Percentiles rank a stretch among this genome's conserved stretches.
These are phyloP conservation scores for Penicillium sp. DNA, from an alignment of 2,329 filamentous ascomycete genomes.

Conservation along the genomic window DNA sequence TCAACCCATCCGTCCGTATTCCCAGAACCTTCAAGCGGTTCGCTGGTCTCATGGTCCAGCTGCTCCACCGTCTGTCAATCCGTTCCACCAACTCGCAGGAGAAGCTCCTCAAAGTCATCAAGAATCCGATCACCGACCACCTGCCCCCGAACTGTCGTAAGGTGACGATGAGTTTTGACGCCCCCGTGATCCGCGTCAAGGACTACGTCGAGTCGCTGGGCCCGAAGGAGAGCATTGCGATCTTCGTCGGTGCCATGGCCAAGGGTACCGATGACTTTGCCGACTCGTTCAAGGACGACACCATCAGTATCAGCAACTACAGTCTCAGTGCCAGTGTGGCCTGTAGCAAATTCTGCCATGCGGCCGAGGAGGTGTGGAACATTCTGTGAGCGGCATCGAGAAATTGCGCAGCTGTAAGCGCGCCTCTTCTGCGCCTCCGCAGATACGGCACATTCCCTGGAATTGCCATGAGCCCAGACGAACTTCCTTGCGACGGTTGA, in stretches of 20 bases:
- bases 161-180: conserved; percentile 92
- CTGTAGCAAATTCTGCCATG: conserved; percentile 99
- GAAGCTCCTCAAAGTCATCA: conserved; percentile 94
- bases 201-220: conserved; percentile 80
- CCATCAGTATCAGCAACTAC: conserved; percentile 97
- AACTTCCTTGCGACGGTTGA: conserved; percentile 16
- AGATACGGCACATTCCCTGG: conserved; percentile 1
- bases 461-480: conserved; percentile 14
- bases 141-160: conserved; percentile 96
- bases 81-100: conserved; percentile 95
- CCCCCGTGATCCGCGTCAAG: conserved; percentile 75
- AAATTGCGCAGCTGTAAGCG: conserved; percentile 12
- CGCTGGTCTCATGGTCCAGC: conserved; percentile 95
- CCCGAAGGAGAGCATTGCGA: conserved; percentile 86
- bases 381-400: conserved; percentile 60
- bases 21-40: conserved; percentile 98
- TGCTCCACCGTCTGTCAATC: conserved; percentile 91
- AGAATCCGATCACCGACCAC: conserved; percentile 96
- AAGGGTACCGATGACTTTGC: conserved; percentile 95
- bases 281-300: conserved; percentile 89
- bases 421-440: conserved; percentile 10
- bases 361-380: conserved; percentile 92
- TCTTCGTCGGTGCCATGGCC: conserved; percentile 97
- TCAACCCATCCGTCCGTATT: conserved; percentile 95
- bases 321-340: conserved; percentile 95